Percentiles rank a stretch among this genome's conserved stretches.
Evolutionary conservation across 495 filamentous ascomycete species (phyloP).

Genomic region (Penicillium arizonense): DNA sequence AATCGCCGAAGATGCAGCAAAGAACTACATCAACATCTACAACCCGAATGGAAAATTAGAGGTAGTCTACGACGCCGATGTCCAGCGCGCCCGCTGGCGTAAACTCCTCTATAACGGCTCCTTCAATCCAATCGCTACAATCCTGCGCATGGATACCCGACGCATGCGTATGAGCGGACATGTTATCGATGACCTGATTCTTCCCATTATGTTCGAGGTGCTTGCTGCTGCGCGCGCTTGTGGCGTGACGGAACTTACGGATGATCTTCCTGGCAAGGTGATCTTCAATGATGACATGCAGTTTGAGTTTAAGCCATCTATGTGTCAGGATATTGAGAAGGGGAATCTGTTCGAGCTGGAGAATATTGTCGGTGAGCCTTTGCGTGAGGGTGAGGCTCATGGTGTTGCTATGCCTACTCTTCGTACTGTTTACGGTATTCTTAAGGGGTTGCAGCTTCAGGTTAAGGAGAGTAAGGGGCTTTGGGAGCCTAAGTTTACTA

Average conservation of each 20-base stretch:
- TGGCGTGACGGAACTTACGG: constrained; percentile 29
- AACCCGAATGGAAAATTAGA: constrained; percentile 25
- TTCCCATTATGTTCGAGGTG: constrained; percentile 16
- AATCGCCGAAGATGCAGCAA: constrained; percentile 20
- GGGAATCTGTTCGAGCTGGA: constrained; percentile 53
- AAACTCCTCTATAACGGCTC: constrained; percentile 28
- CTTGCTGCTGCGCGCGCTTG: constrained; percentile 10
- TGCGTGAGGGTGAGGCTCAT: constrained; percentile 41
- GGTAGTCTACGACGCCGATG: constrained; percentile 29
- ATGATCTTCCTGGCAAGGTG: constrained; percentile 30
- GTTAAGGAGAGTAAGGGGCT: constrained; percentile 34
- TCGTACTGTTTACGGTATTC: constrained; percentile 37
- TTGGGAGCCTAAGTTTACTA: background rate
- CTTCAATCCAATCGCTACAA: constrained; percentile 9
- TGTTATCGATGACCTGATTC: constrained; percentile 9
- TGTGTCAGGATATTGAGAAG: constrained; percentile 45
- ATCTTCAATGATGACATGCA: constrained; percentile 35
- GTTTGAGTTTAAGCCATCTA: constrained; percentile 44
- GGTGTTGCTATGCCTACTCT: constrained; percentile 48
- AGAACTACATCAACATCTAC: constrained; percentile 42
- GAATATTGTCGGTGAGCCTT: constrained; percentile 51
- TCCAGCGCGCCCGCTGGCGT: constrained; percentile 42
- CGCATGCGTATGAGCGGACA: constrained; percentile 8
- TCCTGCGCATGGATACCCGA: constrained; percentile 12
- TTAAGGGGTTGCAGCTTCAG: constrained; percentile 42